Evolutionary conservation across 441 rosid genomes (phyloP).

Genomic region (Lepidium campestre): DNA sequence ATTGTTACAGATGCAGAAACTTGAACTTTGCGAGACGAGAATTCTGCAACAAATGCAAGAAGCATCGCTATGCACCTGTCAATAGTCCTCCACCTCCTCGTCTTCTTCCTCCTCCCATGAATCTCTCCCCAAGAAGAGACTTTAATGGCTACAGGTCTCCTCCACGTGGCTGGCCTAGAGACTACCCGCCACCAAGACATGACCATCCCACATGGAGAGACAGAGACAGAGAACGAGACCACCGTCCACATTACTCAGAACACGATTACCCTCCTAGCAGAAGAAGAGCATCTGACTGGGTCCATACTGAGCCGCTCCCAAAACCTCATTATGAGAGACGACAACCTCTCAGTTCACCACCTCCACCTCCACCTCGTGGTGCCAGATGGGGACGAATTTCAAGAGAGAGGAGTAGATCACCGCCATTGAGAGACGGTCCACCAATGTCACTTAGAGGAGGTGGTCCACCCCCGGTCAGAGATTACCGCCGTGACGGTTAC

Average conservation of each 20-base stretch:
- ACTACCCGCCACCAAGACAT: constrained; percentile 56
- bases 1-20: constrained; percentile 56
- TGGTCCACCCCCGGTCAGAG: constrained; percentile 34
- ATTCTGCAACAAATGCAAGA: constrained; percentile 68
- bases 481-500: constrained; percentile 49
- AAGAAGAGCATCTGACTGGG: constrained; percentile 45
- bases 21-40: constrained; percentile 89
- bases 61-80: constrained; percentile 48
- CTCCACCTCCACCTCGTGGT: constrained; percentile 41
- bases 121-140: constrained; percentile 57
- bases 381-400: constrained; percentile 56
- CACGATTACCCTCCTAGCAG: constrained; percentile 52
- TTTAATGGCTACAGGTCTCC: constrained; percentile 59
- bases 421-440: constrained; percentile 44
- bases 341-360: constrained; percentile 43
- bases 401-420: constrained; percentile 87
- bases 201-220: constrained; percentile 44
- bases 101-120: constrained; percentile 55
- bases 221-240: constrained; percentile 48
- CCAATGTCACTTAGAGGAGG: constrained; percentile 35
- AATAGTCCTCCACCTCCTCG: constrained; percentile 50
- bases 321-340: constrained; percentile 51
- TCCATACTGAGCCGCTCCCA: constrained; percentile 46
- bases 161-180: constrained; percentile 70
- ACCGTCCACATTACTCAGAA: constrained; percentile 44